Evolutionary conservation across 1,284 basidiomycete species (phyloP).

Genomic region (Prillingera fragicola): DNA sequence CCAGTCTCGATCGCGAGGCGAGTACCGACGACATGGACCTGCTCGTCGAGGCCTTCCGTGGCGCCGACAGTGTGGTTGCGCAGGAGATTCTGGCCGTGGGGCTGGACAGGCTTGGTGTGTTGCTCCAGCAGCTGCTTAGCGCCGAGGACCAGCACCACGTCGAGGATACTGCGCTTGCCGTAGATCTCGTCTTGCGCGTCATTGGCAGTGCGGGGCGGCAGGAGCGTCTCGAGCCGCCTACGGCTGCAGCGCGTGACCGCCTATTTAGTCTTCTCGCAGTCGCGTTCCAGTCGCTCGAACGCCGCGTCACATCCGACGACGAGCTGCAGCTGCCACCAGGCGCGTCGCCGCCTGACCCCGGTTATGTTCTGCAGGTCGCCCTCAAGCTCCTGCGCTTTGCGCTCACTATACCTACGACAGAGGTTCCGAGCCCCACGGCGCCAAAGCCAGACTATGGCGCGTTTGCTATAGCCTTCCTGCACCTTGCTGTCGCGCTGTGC

Average conservation of each 20-base stretch:
- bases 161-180: conserved; percentile 19
- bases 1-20: conserved; percentile 34
- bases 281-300: conserved; percentile 35
- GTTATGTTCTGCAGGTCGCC: conserved; percentile 24
- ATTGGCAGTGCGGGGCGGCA: conserved; percentile 23
- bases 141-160: conserved; percentile 33
- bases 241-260: conserved; percentile 28
- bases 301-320: conserved; percentile 24
- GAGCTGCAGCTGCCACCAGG: conserved; percentile 26
- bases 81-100: conserved; percentile 41
- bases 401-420: conserved; percentile 23
- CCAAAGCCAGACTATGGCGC: conserved; percentile 38
- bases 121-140: conserved; percentile 32
- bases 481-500: conserved; percentile 19
- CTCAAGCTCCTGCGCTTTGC: conserved; percentile 33
- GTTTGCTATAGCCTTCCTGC: conserved; percentile 29
- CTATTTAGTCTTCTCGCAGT: conserved; percentile 35
- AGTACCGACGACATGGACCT: conserved; percentile 42
- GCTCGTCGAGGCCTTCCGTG: conserved; percentile 41
- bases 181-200: conserved; percentile 39
- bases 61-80: conserved; percentile 37
- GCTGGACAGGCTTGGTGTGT: conserved; percentile 30
- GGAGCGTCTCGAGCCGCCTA: conserved; percentile 8
- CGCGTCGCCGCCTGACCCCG: conserved; percentile 26
- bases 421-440: conserved; percentile 15